Evolutionary conservation across 2,329 filamentous ascomycete species (phyloP), one percentile per base, ranked within the genome.

Genomic region (Exophiala sp.): DNA sequence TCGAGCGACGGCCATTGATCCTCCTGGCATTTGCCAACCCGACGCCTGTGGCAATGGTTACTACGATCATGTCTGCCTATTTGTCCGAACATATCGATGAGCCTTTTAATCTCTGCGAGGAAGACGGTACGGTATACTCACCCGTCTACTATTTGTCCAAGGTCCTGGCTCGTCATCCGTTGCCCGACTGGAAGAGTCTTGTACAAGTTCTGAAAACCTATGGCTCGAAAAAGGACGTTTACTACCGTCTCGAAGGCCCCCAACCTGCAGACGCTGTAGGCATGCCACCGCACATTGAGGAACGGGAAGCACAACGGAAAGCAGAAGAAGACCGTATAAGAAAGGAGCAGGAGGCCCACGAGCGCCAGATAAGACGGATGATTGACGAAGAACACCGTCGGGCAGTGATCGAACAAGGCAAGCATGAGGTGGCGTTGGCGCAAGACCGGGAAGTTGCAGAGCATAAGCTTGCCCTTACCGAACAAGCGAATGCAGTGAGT

Each of bases 1-100:
- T 20, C 69, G 68, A 8, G 73, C 33, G 33, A n/a, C 33, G 33
- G 33, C 33, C 33, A 35, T 35, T 35, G 33, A 35, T 35, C 33
- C 33, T 35, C 33, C 33, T 35, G n/a, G 33, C 33, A 3, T 35
- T 35, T 35, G 33, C 33, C 33, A 35, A 35, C 33, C 33, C 8
- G 33, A 35, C 8, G 33, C 33, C 33, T 35, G 33, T 35, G 33
- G 33, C 33, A 35, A 35, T 35, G 33, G 33, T 35, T 9, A 35
- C 33, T n/a, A 3, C 3, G 33, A 35, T 35, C 33, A 35, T 35
- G 33, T 35, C 33, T 35, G 33, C 33, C 33, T 35, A 35, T 35
- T n/a, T 35, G n/a, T 35, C 33, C 33, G 33, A 35, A 35, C 33
- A 35, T n/a, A 35, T 35, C 2, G 33, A 35, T 35, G 33, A 35